A percentile compares a stretch with the other conserved stretches of the same genome.
Conservation (phyloP, 345 rosid genomes). For the Nasturtium officinale region DNA sequence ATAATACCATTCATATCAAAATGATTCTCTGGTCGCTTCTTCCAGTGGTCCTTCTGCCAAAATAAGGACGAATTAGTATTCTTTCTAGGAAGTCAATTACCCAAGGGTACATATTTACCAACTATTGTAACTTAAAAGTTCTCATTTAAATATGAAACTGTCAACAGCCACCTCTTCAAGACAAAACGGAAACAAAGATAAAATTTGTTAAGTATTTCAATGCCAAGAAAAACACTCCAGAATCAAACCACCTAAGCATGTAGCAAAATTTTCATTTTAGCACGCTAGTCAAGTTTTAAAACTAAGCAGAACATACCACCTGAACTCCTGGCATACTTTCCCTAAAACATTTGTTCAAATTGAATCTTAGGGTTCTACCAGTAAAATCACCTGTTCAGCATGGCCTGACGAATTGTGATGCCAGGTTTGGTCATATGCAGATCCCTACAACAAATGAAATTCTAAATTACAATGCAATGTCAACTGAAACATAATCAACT, state of each 20-base stretch:
- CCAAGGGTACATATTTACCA: constrained; percentile 15
- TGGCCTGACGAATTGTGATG: constrained; percentile 65
- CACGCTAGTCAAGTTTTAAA: constrained; percentile 15
- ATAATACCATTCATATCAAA: constrained; percentile 69
- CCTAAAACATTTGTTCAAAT: constrained; percentile 7
- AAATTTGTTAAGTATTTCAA: constrained; percentile 6
- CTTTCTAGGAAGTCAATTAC: constrained; percentile 2
- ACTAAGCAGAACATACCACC: constrained; percentile 16
- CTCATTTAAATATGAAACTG: constrained; percentile 21
- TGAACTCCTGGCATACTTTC: constrained; percentile 9
- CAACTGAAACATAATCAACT: constrained; percentile 16
- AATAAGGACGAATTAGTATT: constrained; percentile 29
- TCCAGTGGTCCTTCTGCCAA: constrained; percentile 66
- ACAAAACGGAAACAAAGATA: constrained; percentile 12
- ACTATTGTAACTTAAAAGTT: constrained; percentile 2
- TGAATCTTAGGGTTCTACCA: constrained; percentile 14
- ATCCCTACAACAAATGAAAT: constrained; percentile 61
- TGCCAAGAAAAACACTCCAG: constrained; percentile 10
- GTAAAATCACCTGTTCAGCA: constrained; percentile 69
- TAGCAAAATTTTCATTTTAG: constrained; percentile 14
- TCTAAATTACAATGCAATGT: constrained; percentile 31
- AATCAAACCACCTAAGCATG: constrained; percentile 26
- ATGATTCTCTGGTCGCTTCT: constrained; percentile 72
- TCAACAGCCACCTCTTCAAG: constrained; percentile 21
- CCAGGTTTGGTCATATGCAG: constrained; percentile 82